A percentile compares a stretch with the other conserved stretches of the same genome.
phyloP scores from a whole-genome alignment of 2,329 filamentous ascomycete species.

The Alternaria atra region DNA sequence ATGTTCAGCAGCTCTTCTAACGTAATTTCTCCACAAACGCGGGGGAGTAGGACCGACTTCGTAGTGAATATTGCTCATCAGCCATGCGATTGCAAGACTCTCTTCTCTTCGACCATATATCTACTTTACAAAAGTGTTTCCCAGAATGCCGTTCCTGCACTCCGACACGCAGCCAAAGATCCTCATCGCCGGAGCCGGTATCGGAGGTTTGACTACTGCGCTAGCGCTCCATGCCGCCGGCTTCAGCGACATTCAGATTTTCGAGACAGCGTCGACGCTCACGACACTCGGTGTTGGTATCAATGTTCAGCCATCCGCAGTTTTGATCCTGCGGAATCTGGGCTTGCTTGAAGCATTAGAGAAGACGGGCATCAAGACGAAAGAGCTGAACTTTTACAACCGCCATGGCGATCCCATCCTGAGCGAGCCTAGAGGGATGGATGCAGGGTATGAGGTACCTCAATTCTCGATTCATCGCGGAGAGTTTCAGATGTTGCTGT shows the following conservation, averaged over 20 bases:
- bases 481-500: slow-evolving; percentile 57
- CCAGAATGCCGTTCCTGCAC: slow-evolving; percentile 27
- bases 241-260: slow-evolving; percentile 55
- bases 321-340: slow-evolving; percentile 56
- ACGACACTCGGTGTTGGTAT: slow-evolving; percentile 58
- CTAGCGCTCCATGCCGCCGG: slow-evolving; percentile 77
- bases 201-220: slow-evolving; percentile 77
- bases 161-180: slow-evolving; percentile 36
- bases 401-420: slow-evolving; percentile 56
- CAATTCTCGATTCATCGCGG: slow-evolving; percentile 59
- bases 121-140: background rate
- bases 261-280: slow-evolving; percentile 54
- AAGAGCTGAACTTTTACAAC: slow-evolving; percentile 58
- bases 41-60: background rate
- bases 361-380: slow-evolving; percentile 53
- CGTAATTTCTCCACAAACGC: background rate
- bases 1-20: background rate
- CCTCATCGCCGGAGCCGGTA: slow-evolving; percentile 62
- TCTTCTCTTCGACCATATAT: background rate
- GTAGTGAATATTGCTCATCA: background rate
- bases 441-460: slow-evolving; percentile 55
- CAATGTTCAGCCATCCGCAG: slow-evolving; percentile 58
- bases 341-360: slow-evolving; percentile 54
- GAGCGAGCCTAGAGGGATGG: slow-evolving; percentile 53
- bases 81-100: background rate